These are phyloP conservation scores for Clarireedia homoeocarpa DNA, from an alignment of 2,329 filamentous ascomycete genomes.

Conservation along the genomic window DNA sequence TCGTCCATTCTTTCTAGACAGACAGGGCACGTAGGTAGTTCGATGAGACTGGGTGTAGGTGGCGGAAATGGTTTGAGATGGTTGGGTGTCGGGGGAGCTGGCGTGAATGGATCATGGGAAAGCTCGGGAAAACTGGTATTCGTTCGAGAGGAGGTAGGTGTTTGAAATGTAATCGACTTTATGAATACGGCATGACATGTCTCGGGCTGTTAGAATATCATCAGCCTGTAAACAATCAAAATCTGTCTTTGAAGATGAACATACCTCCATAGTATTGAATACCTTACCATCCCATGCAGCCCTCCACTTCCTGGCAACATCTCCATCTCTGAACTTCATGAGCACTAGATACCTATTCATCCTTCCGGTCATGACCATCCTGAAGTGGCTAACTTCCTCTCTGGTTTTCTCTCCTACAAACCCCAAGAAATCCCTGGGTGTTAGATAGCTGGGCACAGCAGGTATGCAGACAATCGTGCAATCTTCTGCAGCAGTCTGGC, in stretches of 20 bases:
- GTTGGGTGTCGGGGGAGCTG: conserved; percentile 36
- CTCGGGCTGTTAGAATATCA: conserved; percentile 54
- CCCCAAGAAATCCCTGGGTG: conserved; percentile 80
- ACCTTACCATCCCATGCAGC: conserved; percentile 85
- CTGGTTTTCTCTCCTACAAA: conserved; percentile 86
- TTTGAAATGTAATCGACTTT: conserved; percentile 78
- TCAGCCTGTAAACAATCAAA: background rate
- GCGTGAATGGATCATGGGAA: conserved; percentile 56
- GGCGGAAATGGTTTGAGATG: conserved; percentile 51
- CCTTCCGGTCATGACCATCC: conserved; percentile 83
- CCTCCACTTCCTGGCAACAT: conserved; percentile 71
- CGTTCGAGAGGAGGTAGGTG: conserved; percentile 20
- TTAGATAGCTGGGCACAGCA: conserved; percentile 89
- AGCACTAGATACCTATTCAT: conserved; percentile 92
- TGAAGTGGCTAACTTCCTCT: conserved; percentile 82
- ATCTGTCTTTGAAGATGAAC: conserved; percentile 20
- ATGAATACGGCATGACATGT: conserved; percentile 94
- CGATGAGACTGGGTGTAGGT: conserved; percentile 74
- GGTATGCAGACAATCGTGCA: conserved; percentile 89
- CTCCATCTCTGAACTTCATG: conserved; percentile 79
- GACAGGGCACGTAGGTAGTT: conserved; percentile 91
- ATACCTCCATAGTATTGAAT: conserved; percentile 84
- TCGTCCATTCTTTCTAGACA: conserved; percentile 98
- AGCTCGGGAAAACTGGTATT: conserved; percentile 47
- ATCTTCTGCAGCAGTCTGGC: conserved; percentile 34